Evolutionary conservation across 345 rosid species (phyloP), one percentile per base, ranked within the genome.

Genomic region (Citrus medica): DNA sequence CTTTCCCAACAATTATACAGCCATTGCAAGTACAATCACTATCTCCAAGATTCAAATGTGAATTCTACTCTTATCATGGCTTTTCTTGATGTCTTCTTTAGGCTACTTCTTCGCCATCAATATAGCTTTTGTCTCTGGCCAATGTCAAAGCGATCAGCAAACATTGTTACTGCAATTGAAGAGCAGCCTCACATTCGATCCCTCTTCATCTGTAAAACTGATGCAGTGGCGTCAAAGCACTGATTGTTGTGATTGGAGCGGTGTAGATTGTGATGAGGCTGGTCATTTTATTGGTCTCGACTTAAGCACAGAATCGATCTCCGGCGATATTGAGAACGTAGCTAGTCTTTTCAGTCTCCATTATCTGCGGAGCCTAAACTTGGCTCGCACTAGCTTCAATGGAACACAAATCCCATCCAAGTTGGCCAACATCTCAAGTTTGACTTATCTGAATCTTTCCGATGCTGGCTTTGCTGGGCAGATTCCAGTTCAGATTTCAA

Each of bases 391-490:
- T 69, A 38, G 12, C 2, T 24, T 82, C 56, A 22, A 2, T 16
- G n/a, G 24, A 38, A 10, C 25, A 30, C 37, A 5, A 14, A 63
- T 78, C 3, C 74, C 82, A 13, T 63, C 74, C 14, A 59, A 21
- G 25, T 78, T 78, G 21, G 73, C 59, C n/a, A 58, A 32, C 9
- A 51, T 82, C 59, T 55, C 75, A 3, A 61, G 48, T 67, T 68
- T 81, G 59, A 77, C 28, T 0, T 16, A 77, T 67, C 73, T 79
- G 37, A 89, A 89, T 73, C 69, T 89, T 64, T 89, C 91, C 1
- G 81, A 75, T 65, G 81, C 89, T 24, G 88, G 87, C 25, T 81
- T 86, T 25, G n/a, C 4, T 2, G 89, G 87, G 5, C 88, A 85
- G 66, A 37, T 90, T 67, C 90, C 91, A 0, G 3, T 12, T 35